Evolutionary conservation across 495 filamentous ascomycete species (phyloP).

Genomic region (Melanomma pulvis-pyrius): DNA sequence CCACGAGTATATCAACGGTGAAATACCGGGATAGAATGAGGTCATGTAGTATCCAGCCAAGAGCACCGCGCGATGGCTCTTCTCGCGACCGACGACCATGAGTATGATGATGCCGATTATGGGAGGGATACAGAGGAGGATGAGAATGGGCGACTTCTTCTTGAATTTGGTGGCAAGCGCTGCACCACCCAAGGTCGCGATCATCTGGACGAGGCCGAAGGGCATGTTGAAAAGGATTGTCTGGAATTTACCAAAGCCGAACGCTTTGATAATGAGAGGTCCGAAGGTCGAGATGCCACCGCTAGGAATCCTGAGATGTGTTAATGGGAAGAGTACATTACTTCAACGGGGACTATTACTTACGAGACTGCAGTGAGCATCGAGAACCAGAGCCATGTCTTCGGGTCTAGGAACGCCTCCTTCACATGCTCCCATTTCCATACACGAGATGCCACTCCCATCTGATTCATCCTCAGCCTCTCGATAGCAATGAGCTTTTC

Average conservation of each 20-base stretch:
- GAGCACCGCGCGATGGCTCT: constrained; percentile 52
- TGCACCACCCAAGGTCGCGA: constrained; percentile 61
- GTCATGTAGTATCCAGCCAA: constrained; percentile 65
- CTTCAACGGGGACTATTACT: constrained; percentile 25
- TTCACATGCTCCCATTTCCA: constrained; percentile 67
- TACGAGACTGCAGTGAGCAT: constrained; percentile 57
- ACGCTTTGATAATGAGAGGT: constrained; percentile 63
- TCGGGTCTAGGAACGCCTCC: constrained; percentile 64
- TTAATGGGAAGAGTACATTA: not conserved
- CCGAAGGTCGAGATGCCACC: constrained; percentile 67
- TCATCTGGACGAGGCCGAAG: constrained; percentile 62
- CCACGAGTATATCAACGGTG: constrained; percentile 66
- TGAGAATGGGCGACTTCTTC: constrained; percentile 61
- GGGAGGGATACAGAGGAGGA: constrained; percentile 58
- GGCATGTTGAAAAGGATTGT: constrained; percentile 69
- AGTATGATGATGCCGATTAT: constrained; percentile 61
- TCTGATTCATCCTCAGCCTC: constrained; percentile 65
- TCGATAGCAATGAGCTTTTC: constrained; percentile 66
- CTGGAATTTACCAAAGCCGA: constrained; percentile 61
- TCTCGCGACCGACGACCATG: constrained; percentile 53
- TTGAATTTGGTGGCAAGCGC: constrained; percentile 57
- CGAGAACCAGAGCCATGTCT: constrained; percentile 70
- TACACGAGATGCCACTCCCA: constrained; percentile 59
- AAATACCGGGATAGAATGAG: constrained; percentile 60
- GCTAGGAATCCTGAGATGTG: constrained; percentile 55